A percentile compares a stretch with the other conserved stretches of the same genome.
phyloP scores from a whole-genome alignment of 2,329 filamentous ascomycete genomes.

The Neofusicoccum ribis region DNA sequence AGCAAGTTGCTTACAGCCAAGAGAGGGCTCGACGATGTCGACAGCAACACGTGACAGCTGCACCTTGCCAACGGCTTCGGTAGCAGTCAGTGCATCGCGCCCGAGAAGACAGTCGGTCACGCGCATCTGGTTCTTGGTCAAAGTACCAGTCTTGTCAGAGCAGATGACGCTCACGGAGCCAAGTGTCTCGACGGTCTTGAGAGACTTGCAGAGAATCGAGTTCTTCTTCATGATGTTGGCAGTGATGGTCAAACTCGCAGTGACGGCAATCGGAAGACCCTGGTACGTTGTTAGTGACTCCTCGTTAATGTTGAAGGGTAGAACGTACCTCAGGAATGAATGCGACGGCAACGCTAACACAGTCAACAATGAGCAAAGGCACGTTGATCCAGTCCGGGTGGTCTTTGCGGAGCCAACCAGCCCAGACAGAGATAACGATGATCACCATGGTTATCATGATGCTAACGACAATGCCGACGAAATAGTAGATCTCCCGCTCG shows the following conservation, averaged over 20 bases:
- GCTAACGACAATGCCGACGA: constrained; percentile 68
- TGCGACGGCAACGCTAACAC: constrained; percentile 68
- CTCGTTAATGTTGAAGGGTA: neutral
- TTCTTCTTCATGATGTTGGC: constrained; percentile 76
- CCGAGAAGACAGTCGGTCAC: constrained; percentile 69
- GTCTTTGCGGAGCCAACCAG: constrained; percentile 65
- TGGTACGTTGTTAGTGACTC: neutral
- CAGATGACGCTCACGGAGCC: constrained; percentile 73
- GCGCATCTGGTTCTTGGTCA: constrained; percentile 71
- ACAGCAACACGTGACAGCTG: constrained; percentile 18
- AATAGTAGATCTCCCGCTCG: constrained; percentile 71
- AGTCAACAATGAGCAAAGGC: constrained; percentile 69
- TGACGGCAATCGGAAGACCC: constrained; percentile 37
- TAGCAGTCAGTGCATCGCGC: constrained; percentile 30
- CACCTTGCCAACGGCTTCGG: constrained; percentile 20
- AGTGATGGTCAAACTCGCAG: constrained; percentile 69
- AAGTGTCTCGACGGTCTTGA: constrained; percentile 76
- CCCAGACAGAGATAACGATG: constrained; percentile 68
- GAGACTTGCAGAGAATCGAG: constrained; percentile 75
- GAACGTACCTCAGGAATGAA: constrained; percentile 66
- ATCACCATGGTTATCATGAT: constrained; percentile 68
- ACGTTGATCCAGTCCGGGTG: constrained; percentile 73
- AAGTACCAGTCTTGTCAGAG: constrained; percentile 74
- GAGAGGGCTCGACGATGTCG: constrained; percentile 42
- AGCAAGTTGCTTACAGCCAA: constrained; percentile 55